Percentiles rank a stretch among this genome's conserved stretches.
Conservation (phyloP, 768 basidiomycete species). For the Amylocystis lapponica region DNA sequence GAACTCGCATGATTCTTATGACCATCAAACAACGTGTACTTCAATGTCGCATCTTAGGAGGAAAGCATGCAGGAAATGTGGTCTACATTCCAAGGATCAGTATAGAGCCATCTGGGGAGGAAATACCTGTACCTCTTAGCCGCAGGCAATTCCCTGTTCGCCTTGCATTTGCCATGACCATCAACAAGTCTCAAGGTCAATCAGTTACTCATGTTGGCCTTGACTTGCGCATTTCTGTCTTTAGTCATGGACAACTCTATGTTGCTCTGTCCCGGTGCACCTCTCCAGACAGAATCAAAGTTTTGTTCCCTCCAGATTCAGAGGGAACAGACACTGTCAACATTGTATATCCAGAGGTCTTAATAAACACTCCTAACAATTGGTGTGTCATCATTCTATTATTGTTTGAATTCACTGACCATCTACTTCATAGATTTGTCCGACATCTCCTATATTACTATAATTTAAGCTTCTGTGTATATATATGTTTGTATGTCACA, state of each 20-base stretch:
- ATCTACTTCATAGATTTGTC: no score
- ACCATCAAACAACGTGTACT: conserved; percentile 24
- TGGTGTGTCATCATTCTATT: no score
- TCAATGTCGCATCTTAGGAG: conserved; percentile 30
- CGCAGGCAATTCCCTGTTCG: conserved; percentile 37
- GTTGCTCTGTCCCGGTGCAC: conserved; percentile 36
- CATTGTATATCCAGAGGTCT: conserved; percentile 3
- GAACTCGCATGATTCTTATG: conserved; percentile 26
- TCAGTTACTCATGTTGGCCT: conserved; percentile 37
- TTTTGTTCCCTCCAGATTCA: conserved; percentile 12
- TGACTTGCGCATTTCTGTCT: conserved; percentile 31
- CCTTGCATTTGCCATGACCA: conserved; percentile 30
- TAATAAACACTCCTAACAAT: no score
- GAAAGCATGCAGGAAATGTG: conserved; percentile 29
- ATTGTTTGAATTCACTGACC: no score
- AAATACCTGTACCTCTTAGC: conserved; percentile 25
- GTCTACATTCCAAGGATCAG: conserved; percentile 36
- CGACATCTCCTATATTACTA: no score
- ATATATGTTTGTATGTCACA: no score
- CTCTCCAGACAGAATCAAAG: conserved; percentile 21
- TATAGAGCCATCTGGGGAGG: conserved; percentile 23
- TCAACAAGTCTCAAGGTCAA: conserved; percentile 40
- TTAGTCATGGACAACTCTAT: conserved; percentile 41
- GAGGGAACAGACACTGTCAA: not conserved
- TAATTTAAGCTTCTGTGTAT: no score